Base-by-base conservation (phyloP, 768 basidiomycete species). In the Pleurotus pulmonarius region DNA sequence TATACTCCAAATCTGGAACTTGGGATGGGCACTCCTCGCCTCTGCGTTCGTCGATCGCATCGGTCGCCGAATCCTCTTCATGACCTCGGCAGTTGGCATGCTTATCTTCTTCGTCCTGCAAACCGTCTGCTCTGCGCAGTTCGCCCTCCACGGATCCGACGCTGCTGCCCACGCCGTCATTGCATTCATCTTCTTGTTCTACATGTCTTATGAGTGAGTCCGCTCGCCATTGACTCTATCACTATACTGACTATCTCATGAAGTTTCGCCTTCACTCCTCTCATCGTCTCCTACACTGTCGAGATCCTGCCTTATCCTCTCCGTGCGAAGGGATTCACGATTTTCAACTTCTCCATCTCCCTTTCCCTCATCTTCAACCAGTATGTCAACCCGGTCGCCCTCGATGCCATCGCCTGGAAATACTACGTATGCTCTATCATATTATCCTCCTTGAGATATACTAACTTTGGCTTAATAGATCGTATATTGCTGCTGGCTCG, bases 301-400 rank as follows among this genome's bases (percentile, higher is more conserved):
- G 94, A 96, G 70, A 94, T 95, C 70, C 74, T 94, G 53, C 92
- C 92, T 4, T 93, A 80, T 75, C 72, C 75, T 26, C 75, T 94
- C 56, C 91, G 92, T 69, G 91, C 91, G 61, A 94, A 92, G 77
- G 90, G 92, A 54, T 86, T 91, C 76, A 88, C 80, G 61, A 64
- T 93, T 55, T 90, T 93, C 78, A 88, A 83, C 72, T 88, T 94
- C 67, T 73, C 81, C 57, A 82, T 91, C 67, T 90, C 89, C 11
- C 61, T 87, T 55, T 81, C 91, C 5, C 83, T 94, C 62, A 89
- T 95, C 69, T 91, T 95, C 73, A 93, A 92, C 68, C 91, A 92
- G 71, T 91, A 92, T 65, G 83, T 87, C 68, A 93, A 93, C 75
- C 92, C 55, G 5, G 38, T 47, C 47, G 45, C 40, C 16, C 53